Conservation (phyloP, 2,329 filamentous ascomycete genomes). For the Didymella sp. region DNA sequence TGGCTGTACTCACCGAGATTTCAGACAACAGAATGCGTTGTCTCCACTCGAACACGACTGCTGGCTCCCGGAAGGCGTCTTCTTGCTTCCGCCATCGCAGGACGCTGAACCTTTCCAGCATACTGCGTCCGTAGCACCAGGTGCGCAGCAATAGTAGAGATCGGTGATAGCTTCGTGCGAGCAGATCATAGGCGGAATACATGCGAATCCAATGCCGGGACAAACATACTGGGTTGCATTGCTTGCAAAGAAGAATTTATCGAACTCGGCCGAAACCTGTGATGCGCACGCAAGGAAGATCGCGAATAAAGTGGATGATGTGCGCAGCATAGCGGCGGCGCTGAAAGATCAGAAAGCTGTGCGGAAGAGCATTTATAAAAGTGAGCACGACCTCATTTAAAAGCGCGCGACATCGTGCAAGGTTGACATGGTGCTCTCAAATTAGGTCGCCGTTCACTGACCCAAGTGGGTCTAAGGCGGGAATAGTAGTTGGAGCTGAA, state of each 20-base stretch:
- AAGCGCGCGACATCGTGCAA: conserved; percentile 3
- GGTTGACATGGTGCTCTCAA: conserved; percentile 7
- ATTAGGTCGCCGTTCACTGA: conserved; percentile 10
- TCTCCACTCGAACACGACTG: conserved; percentile 18
- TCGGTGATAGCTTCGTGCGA: conserved; percentile 23
- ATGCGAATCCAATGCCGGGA: conserved; percentile 13
- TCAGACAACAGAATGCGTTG: conserved; percentile 27
- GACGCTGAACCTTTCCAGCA: conserved; percentile 21
- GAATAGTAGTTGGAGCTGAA: conserved; percentile 11
- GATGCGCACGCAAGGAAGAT: neutral
- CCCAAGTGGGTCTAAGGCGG: conserved; percentile 9
- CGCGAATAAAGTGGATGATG: neutral
- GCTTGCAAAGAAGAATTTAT: conserved; percentile 25
- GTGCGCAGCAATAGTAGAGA: conserved; percentile 26
- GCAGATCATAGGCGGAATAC: conserved; percentile 23
- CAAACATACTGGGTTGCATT: conserved; percentile 21
- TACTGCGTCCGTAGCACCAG: conserved; percentile 18
- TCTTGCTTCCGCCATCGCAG: conserved; percentile 16
- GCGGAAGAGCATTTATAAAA: neutral
- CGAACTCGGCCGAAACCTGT: conserved; percentile 11
- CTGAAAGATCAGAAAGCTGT: neutral
- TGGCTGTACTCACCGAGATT: conserved; percentile 14
- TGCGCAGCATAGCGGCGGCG: conserved; percentile 6
- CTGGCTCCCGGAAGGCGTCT: conserved; percentile 16
- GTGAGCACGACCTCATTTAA: neutral